A percentile compares a stretch with the other conserved stretches of the same genome.
Evolutionary conservation across 2,329 filamentous ascomycete species (phyloP).

Genomic region (Verticillium nonalfalfae): DNA sequence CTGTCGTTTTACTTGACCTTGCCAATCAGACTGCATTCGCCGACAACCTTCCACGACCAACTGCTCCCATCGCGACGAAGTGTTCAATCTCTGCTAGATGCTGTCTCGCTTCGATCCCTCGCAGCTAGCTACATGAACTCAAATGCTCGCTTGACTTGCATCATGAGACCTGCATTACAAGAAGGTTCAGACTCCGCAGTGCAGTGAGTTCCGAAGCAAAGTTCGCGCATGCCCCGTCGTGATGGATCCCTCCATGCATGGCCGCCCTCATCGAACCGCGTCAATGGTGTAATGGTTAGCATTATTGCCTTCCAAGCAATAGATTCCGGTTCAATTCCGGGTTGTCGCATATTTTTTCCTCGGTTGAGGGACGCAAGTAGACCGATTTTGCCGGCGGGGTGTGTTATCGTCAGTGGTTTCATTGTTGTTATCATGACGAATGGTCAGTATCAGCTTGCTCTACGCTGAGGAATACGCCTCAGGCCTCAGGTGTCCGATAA

Average conservation of each 20-base stretch:
- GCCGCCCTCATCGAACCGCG: background rate
- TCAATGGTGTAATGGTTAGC: background rate
- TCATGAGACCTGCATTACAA: constrained; percentile 10
- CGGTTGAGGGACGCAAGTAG: background rate
- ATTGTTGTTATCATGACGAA: no score
- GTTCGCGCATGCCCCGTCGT: background rate
- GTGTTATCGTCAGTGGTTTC: background rate
- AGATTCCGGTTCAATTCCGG: background rate
- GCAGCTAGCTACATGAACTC: no score
- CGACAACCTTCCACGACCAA: no score
- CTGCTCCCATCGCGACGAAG: no score
- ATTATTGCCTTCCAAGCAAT: background rate
- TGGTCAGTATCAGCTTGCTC: no score
- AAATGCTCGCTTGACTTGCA: background rate
- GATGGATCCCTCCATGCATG: background rate
- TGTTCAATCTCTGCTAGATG: no score
- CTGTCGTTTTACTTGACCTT: no score
- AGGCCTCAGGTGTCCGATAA: no score
- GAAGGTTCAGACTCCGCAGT: background rate
- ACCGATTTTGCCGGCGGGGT: background rate
- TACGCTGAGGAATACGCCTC: no score
- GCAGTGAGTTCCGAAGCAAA: background rate
- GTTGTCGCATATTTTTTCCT: background rate
- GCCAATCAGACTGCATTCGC: no score
- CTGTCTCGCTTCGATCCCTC: no score